Evolutionary conservation across 2,329 filamentous ascomycete species (phyloP).

Genomic region (Cercospora sp.): DNA sequence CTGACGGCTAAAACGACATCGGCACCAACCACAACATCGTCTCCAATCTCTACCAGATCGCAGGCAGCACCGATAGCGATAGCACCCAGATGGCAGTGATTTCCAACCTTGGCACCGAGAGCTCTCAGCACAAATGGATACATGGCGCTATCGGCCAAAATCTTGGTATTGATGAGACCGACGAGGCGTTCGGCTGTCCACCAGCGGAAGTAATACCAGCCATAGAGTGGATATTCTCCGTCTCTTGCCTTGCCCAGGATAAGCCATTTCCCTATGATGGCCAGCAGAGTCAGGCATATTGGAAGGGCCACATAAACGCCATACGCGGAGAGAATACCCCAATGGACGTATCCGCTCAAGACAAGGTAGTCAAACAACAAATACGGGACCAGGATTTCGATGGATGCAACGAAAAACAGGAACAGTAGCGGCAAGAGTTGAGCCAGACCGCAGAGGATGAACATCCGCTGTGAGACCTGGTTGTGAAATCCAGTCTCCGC

Average conservation of each 20-base stretch:
- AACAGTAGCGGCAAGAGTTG: slow-evolving; percentile 30
- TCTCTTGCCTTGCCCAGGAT: slow-evolving; percentile 55
- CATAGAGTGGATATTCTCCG: slow-evolving; percentile 61
- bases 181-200: slow-evolving; percentile 48
- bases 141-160: slow-evolving; percentile 27
- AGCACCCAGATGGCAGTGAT: slow-evolving; percentile 29
- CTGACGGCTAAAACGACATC: slow-evolving; percentile 29
- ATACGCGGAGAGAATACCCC: slow-evolving; percentile 27
- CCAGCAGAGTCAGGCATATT: slow-evolving; percentile 37
- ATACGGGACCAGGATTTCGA: slow-evolving; percentile 32
- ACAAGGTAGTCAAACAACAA: slow-evolving; percentile 29
- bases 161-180: slow-evolving; percentile 25
- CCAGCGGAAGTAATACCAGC: slow-evolving; percentile 59
- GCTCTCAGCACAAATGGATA: slow-evolving; percentile 28
- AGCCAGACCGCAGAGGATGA: slow-evolving; percentile 29
- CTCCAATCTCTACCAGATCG: slow-evolving; percentile 32
- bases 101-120: slow-evolving; percentile 30
- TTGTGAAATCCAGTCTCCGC: slow-evolving; percentile 25
- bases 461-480: slow-evolving; percentile 25
- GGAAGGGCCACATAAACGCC: slow-evolving; percentile 27
- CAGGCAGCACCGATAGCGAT: slow-evolving; percentile 26
- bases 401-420: slow-evolving; percentile 29
- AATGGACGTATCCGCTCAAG: slow-evolving; percentile 18
- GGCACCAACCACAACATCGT: slow-evolving; percentile 31
- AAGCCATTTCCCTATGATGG: slow-evolving; percentile 55